A percentile compares a stretch with the other conserved stretches of the same genome.
Conservation (phyloP, 1,139 yeast species). For the Sugiyamaella sp. region DNA sequence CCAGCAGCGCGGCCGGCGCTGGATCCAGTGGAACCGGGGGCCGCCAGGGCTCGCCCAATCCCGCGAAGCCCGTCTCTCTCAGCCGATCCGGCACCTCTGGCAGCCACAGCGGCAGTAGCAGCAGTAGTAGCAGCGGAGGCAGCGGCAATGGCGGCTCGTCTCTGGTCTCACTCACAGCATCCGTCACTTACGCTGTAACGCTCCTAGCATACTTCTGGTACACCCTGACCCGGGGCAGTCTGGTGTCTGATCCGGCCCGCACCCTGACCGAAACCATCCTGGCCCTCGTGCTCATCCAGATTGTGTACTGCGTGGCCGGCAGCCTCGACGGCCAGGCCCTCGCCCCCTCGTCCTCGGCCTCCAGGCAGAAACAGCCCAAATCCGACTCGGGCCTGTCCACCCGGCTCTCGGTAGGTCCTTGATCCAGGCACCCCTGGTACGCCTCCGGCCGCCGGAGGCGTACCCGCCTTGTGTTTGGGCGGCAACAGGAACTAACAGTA, state of each 20-base stretch:
- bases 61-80: constrained; percentile 3
- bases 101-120: background rate
- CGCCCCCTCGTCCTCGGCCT: constrained; percentile 11
- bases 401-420: constrained; percentile 16
- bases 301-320: constrained; percentile 36
- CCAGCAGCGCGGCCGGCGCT: background rate
- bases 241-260: constrained; percentile 29
- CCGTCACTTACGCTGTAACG: constrained; percentile 19
- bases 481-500: constrained; percentile 1
- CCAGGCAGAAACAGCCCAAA: constrained; percentile 8
- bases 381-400: constrained; percentile 15
- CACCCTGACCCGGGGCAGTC: constrained; percentile 18
- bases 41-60: constrained; percentile 5
- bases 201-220: constrained; percentile 21
- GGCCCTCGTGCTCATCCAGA: constrained; percentile 32
- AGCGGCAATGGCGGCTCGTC: constrained; percentile 1
- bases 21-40: background rate
- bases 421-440: too few species aligned
- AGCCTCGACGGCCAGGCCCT: constrained; percentile 26
- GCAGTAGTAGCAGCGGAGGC: too few species aligned
- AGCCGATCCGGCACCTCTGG: background rate
- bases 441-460: constrained; percentile 16
- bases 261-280: constrained; percentile 35
- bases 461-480: too few species aligned
- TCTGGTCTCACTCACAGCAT: constrained; percentile 6